Evolutionary conservation across 306 rosid species (phyloP).

Genomic region (Urtica urens): DNA sequence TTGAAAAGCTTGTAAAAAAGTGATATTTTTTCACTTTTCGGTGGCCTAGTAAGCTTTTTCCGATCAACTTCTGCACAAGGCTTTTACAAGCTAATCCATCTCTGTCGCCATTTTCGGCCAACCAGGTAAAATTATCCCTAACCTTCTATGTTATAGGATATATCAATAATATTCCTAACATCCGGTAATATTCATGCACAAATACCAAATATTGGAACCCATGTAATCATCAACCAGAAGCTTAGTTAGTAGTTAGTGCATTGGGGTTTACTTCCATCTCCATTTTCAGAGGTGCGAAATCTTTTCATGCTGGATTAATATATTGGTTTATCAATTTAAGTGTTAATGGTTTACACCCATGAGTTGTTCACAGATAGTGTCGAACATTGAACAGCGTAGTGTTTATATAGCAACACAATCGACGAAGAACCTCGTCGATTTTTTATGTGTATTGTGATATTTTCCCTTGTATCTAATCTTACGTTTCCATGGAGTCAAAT

Average conservation of each 20-base stretch:
- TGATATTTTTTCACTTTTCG: constrained; percentile 3
- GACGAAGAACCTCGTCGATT: constrained; percentile 79
- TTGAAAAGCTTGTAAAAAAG: constrained; percentile 4
- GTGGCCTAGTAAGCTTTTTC: constrained; percentile 57
- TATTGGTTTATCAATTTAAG: constrained; percentile 1
- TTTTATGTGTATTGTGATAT: not conserved
- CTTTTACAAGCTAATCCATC: constrained; percentile 54
- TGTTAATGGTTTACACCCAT: constrained; percentile 12
- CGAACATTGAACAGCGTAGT: constrained; percentile 85
- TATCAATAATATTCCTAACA: not conserved
- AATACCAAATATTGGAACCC: constrained; percentile 75
- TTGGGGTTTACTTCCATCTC: constrained; percentile 62
- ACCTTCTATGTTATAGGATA: not conserved
- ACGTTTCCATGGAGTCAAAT: not conserved
- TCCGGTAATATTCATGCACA: constrained; percentile 29
- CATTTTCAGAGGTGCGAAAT: constrained; percentile 68
- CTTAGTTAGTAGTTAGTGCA: constrained; percentile 47
- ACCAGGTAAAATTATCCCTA: constrained; percentile 41
- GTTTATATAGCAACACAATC: constrained; percentile 98
- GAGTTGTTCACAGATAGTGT: constrained; percentile 41
- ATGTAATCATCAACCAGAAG: constrained; percentile 73
- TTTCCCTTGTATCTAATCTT: not conserved
- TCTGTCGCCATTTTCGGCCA: constrained; percentile 52
- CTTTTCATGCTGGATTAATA: constrained; percentile 3
- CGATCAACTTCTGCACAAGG: constrained; percentile 78